Base-by-base conservation (phyloP, 352 stramenopile genomes). In the Globisporangium cystogenes region DNA sequence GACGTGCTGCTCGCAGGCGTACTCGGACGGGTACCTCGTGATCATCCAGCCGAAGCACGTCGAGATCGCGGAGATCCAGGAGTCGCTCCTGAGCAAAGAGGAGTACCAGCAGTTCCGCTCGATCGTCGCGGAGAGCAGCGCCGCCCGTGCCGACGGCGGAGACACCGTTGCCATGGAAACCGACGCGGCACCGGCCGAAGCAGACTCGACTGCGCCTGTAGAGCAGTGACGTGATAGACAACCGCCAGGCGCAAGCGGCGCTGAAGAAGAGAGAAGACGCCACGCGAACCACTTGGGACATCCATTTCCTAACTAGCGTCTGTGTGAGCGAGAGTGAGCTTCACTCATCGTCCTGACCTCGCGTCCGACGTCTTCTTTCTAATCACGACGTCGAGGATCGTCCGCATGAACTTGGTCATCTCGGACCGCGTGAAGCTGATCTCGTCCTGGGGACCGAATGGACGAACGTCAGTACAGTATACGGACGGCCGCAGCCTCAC, bases 341-440 rank as follows among this genome's bases (percentile, higher is more conserved):
- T 3, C 33, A 35, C 40, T 66, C 57, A 66, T 39, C 46, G 45
- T 26, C 21, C 35, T 15, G 39, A 29, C 37, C 45, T 57, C 50
- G 64, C 37, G 35, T 61, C 65, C 44, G 62, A 33, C 61, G 79
- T 75, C 59, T 86, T 86, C 61, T 87, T 87, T 48, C 76, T 73
- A 72, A 88, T 88, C 37, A 92, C 79, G 31, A 87, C 74, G 60
- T 93, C 83, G 41, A 93, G 59, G 44, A 90, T 63, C 56, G 81
- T 87, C 42, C 78, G 75, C 72, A 90, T 87, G 58, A 93, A 93
- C 46, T 87, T 87, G 52, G 79, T 90, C 67, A 91, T 78, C 60
- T 93, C 79, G 39, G 70, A 71, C 36, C 81, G 74, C 55, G 74
- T 86, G 65, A 93, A 93, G 42, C 71, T 90, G 51, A 93, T 59